Base-by-base conservation (phyloP, 139 green algal species). In the Chlamydomonas applanata region DNA sequence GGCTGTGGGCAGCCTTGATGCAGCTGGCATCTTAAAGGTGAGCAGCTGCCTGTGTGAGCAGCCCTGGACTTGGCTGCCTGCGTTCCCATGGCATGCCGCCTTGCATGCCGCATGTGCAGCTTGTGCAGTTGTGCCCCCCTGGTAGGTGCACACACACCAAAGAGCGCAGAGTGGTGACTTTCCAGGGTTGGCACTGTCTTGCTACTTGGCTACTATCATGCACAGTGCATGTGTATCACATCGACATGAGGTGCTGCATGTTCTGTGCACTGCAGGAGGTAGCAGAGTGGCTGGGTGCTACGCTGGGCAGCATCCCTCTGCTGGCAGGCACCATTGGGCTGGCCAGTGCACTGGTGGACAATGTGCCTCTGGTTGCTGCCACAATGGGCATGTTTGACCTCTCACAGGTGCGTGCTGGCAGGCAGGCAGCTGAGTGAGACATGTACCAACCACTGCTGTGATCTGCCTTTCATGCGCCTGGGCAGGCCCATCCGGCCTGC, bases 371-470 rank as follows among this genome's bases (percentile, higher is more conserved):
- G 35, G 89, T 94, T 29, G 89, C 89, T 0, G 89, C 87, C n/a
- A 91, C 89, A 5, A 91, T 92, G 82, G 89, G 87, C 60, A 93
- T 94, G 89, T 93, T 93, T 64, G 81, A 88, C 74, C 25, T 82
- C 34, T 40, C 57, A 0, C 25, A 76, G 68, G 79, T 79, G 24
- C 73, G 82, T 5, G 20, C 52, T 5, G 87, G 90, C 72, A 69
- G n/a, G n/a, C n/a, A n/a, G n/a, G n/a, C n/a, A n/a, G n/a, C n/a
- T n/a, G n/a, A n/a, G n/a, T n/a, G 44, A 20, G 61, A 76, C 36
- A 70, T 92, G 34, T 92, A 84, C 85, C 87, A 92, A 53, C 60
- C 78, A 25, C 61, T 76, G 20, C 61, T 60, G 2, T 68, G 71
- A 34, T 71, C 52, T 62, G 74, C n/a, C n/a, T n/a, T n/a, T n/a